Conservation (phyloP, 306 rosid genomes). For the Rosa rugosa region DNA sequence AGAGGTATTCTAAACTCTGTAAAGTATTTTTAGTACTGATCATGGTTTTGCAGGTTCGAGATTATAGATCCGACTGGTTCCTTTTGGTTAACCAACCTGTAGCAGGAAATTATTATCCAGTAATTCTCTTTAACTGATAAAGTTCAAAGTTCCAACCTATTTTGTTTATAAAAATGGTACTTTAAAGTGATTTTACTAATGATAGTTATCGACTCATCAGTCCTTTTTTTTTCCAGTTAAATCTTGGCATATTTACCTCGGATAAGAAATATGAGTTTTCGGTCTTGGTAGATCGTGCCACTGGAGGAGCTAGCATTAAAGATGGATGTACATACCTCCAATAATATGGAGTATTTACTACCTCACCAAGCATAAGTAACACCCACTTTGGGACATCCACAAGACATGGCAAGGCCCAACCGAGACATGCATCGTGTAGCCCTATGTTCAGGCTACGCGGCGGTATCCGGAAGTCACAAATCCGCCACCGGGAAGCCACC, state of each 20-base stretch:
- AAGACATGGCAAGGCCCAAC: too few relatives aligned
- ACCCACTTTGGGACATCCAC: too few relatives aligned
- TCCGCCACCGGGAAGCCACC: too few relatives aligned
- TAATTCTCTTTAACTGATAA: conserved; percentile 29
- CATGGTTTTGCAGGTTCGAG: conserved; percentile 59
- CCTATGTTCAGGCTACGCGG: too few relatives aligned
- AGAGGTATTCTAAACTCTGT: too few relatives aligned
- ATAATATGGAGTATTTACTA: too few relatives aligned
- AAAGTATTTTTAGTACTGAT: neutral
- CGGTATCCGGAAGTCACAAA: too few relatives aligned
- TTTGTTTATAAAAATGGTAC: too few relatives aligned
- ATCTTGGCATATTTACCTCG: conserved; percentile 69
- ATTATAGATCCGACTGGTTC: conserved; percentile 73
- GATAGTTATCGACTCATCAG: neutral
- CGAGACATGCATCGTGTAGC: too few relatives aligned
- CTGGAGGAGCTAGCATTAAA: conserved; percentile 72
- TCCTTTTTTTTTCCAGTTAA: conserved; percentile 48
- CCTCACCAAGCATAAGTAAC: too few relatives aligned
- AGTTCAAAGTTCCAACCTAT: neutral
- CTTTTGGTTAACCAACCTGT: conserved; percentile 75
- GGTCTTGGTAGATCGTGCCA: conserved; percentile 83
- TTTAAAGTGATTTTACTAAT: neutral
- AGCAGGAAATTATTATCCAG: conserved; percentile 94
- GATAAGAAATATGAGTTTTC: conserved; percentile 78
- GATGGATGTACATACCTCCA: too few relatives aligned